Percentiles rank a stretch among this genome's conserved stretches.
These are phyloP conservation scores for Entomortierella parvispora DNA, from an alignment of 192 early-diverging fungal genomes.

Conservation along the genomic window DNA sequence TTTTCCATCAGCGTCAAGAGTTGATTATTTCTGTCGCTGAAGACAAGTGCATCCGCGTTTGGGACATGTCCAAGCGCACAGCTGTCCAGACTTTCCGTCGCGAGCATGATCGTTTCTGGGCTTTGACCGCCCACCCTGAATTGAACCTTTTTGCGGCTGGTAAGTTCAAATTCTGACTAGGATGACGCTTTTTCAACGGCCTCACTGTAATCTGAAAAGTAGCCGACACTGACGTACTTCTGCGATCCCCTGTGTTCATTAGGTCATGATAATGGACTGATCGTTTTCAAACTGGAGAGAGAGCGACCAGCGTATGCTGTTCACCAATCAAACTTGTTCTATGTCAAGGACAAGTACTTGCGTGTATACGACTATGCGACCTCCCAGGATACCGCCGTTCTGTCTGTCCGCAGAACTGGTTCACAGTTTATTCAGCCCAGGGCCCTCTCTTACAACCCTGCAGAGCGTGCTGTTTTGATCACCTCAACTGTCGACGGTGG, in stretches of 20 bases:
- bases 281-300: slow-evolving; percentile 98
- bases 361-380: slow-evolving; percentile 85
- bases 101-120: slow-evolving; percentile 97
- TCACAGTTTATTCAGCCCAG: slow-evolving; percentile 81
- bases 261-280: slow-evolving; percentile 97
- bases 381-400: slow-evolving; percentile 79
- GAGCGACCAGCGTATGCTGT: slow-evolving; percentile 93
- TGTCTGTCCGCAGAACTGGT: slow-evolving; percentile 79
- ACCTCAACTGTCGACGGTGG: slow-evolving; percentile 89
- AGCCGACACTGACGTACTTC: background rate
- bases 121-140: slow-evolving; percentile 94
- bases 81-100: slow-evolving; percentile 95
- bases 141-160: slow-evolving; percentile 98
- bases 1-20: slow-evolving; percentile 98
- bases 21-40: slow-evolving; percentile 94
- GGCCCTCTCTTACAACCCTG: slow-evolving; percentile 93
- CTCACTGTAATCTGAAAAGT: too few species aligned
- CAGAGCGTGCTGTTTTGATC: slow-evolving; percentile 89
- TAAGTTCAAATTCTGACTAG: too few species aligned
- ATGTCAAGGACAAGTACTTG: slow-evolving; percentile 89
- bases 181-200: too few species aligned
- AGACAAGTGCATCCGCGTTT: slow-evolving; percentile 97
- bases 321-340: slow-evolving; percentile 87
- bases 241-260: background rate
- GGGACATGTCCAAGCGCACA: slow-evolving; percentile 97